Conservation (phyloP, 176 grass and related monocot genomes). For the Oryza nivara region DNA sequence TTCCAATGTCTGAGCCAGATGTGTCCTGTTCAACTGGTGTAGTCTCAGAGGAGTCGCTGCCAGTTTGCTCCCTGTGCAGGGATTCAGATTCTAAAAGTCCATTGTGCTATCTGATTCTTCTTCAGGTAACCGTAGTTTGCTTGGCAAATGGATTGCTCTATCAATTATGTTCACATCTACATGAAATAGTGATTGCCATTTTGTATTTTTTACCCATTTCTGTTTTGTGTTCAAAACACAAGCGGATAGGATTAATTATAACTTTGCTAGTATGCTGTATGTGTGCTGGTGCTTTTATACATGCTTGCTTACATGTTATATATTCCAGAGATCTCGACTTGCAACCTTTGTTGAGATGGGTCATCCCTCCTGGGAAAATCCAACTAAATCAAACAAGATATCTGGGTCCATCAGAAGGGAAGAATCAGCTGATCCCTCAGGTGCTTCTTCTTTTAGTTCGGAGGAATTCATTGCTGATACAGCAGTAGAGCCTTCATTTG, state of each 20-base stretch:
- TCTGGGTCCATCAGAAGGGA: constrained; percentile 48
- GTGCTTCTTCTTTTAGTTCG: constrained; percentile 50
- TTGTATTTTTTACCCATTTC: constrained; percentile 19
- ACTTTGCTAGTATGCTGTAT: constrained; percentile 10
- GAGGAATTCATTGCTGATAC: constrained; percentile 45
- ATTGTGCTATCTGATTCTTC: constrained; percentile 95
- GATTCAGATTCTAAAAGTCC: constrained; percentile 91
- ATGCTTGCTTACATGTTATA: constrained; percentile 27
- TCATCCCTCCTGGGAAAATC: constrained; percentile 78
- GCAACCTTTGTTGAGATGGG: constrained; percentile 92
- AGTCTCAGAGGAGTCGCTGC: constrained; percentile 57
- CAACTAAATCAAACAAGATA: constrained; percentile 36
- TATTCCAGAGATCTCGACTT: constrained; percentile 89
- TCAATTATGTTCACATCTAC: constrained; percentile 42
- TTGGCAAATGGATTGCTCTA: constrained; percentile 29
- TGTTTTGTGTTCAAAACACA: background rate
- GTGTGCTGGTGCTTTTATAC: constrained; percentile 38
- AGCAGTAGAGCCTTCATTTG: constrained; percentile 54
- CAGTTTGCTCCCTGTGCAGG: constrained; percentile 87
- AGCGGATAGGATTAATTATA: background rate
- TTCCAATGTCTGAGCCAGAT: constrained; percentile 58
- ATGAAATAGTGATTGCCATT: constrained; percentile 23
- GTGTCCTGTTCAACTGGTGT: constrained; percentile 50
- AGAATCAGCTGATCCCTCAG: constrained; percentile 38
- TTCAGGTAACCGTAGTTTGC: constrained; percentile 71